Percentiles rank a stretch among this genome's conserved stretches.
Conservation (phyloP, 2,329 filamentous ascomycete genomes). For the Colletotrichum navitas region DNA sequence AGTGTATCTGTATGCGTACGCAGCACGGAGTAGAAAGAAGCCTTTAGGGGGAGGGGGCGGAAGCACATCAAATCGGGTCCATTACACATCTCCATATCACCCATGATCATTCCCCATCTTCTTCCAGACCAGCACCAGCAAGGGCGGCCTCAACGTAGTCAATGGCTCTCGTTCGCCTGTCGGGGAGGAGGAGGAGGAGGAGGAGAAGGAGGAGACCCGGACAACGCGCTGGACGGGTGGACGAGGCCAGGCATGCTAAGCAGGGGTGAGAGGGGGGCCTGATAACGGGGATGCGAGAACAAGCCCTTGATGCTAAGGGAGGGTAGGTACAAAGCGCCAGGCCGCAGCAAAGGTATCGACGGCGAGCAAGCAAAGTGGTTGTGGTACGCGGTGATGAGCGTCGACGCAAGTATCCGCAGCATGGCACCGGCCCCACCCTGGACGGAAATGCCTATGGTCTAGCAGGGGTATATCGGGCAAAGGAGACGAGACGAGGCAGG, state of each 20-base stretch:
- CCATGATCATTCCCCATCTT: constrained; percentile 23
- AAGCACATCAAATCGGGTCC: constrained; percentile 33
- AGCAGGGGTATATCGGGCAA: constrained; percentile 26
- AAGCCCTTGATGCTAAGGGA: constrained; percentile 3
- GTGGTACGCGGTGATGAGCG: constrained; percentile 3
- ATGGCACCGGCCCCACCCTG: constrained; percentile 16
- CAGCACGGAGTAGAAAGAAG: not conserved
- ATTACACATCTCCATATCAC: constrained; percentile 20
- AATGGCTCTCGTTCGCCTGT: constrained; percentile 4
- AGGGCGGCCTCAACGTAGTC: constrained; percentile 9
- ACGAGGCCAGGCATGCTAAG: constrained; percentile 6
- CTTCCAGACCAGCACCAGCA: constrained; percentile 51
- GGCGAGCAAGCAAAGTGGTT: not conserved
- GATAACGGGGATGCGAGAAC: constrained; percentile 6
- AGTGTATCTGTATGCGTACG: too few species aligned
- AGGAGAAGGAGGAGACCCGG: constrained; percentile 8
- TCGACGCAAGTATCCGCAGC: constrained; percentile 12
- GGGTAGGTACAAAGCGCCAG: not conserved
- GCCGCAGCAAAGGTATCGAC: not conserved
- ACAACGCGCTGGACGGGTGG: constrained; percentile 18
- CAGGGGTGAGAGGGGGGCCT: constrained; percentile 9
- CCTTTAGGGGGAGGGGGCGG: constrained; percentile 15
- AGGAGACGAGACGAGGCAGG: constrained; percentile 30
- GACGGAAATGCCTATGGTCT: constrained; percentile 31
- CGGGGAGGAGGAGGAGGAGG: constrained; percentile 8